These are phyloP conservation scores for Pseudogymnoascus sp. DNA, from an alignment of 2,329 filamentous ascomycete species.

Conservation along the genomic window DNA sequence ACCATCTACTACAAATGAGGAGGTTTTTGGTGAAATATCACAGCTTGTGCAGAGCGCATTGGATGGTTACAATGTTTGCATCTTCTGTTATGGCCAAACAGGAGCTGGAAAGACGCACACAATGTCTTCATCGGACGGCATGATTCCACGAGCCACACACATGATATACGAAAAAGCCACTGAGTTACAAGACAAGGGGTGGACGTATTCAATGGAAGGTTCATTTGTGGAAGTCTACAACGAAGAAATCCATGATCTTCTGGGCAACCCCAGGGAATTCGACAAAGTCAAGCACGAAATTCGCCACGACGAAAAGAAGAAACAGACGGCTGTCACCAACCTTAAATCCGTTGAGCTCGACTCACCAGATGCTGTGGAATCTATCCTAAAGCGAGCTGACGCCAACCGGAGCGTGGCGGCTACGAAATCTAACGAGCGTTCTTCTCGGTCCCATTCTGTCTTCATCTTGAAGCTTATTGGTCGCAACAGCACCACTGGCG, in stretches of 20 bases:
- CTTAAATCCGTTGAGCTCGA: constrained; percentile 70
- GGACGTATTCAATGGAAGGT: constrained; percentile 90
- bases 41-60: constrained; percentile 94
- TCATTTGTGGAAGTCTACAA: constrained; percentile 98
- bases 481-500: constrained; percentile 64
- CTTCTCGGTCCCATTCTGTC: constrained; percentile 88
- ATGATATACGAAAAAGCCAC: constrained; percentile 90
- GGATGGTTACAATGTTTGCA: constrained; percentile 97
- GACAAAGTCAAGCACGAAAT: constrained; percentile 84
- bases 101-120: constrained; percentile 95
- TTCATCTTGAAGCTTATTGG: constrained; percentile 79
- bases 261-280: constrained; percentile 63
- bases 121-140: constrained; percentile 85
- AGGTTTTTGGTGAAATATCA: constrained; percentile 93
- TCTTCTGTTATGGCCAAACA: constrained; percentile 97
- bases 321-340: constrained; percentile 76
- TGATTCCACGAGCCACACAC: constrained; percentile 88
- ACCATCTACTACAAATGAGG: constrained; percentile 67
- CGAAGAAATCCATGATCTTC: constrained; percentile 86
- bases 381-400: constrained; percentile 71
- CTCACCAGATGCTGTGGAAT: constrained; percentile 71
- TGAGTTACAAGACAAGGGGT: constrained; percentile 79
- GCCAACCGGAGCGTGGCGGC: constrained; percentile 87
- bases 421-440: constrained; percentile 95
- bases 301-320: constrained; percentile 73